Conservation (phyloP, 345 rosid species). For the Syzygium aromaticum region DNA sequence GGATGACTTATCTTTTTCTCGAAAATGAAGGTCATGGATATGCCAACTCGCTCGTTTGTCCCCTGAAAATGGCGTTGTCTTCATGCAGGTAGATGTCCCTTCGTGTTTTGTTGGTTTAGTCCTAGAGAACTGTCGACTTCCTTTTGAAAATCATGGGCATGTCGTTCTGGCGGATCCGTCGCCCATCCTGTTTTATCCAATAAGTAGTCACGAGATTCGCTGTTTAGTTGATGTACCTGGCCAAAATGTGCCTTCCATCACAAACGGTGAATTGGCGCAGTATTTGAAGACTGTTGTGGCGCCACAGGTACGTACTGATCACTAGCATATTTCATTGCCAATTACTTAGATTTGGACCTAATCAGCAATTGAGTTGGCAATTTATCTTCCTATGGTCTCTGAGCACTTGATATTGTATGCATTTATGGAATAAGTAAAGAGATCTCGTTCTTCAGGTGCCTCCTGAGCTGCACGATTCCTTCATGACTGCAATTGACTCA, state of each 20-base stretch:
- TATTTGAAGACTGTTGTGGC: constrained; percentile 5
- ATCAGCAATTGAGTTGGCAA: not conserved
- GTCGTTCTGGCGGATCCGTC: constrained; percentile 10
- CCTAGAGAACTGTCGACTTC: constrained; percentile 11
- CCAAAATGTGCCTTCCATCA: constrained; percentile 5
- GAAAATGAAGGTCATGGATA: not conserved
- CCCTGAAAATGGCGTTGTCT: not conserved
- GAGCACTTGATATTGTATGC: not conserved
- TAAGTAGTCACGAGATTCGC: constrained; percentile 12
- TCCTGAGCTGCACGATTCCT: constrained; percentile 1
- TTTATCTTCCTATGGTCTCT: not conserved
- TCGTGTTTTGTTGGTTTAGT: constrained; percentile 13
- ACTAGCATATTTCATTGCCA: not conserved
- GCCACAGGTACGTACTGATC: constrained; percentile 1
- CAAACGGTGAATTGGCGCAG: constrained; percentile 11
- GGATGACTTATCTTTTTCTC: not conserved
- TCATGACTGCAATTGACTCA: constrained; percentile 2
- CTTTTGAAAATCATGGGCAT: constrained; percentile 5
- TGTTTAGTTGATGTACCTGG: constrained; percentile 14
- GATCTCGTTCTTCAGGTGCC: constrained; percentile 3
- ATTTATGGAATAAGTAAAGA: not conserved
- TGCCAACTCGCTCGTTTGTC: not conserved
- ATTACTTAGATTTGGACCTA: not conserved
- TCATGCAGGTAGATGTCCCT: constrained; percentile 11
- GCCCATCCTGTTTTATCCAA: constrained; percentile 12